Conservation (phyloP, 2,329 filamentous ascomycete species). For the Cladosporium sp. region DNA sequence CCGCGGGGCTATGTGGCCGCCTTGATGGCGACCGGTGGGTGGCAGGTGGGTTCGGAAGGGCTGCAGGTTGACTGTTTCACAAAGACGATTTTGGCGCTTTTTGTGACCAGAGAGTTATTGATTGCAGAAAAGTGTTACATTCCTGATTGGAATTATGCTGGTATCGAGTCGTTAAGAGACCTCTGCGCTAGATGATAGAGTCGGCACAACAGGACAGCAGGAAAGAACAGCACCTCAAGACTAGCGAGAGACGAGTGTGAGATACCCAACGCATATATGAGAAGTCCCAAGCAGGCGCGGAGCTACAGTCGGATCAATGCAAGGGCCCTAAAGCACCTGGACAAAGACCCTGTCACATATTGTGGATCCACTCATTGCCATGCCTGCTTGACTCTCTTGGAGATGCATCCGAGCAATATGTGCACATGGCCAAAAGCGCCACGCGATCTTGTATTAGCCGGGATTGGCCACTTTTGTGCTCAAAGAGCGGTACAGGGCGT, state of each 20-base stretch:
- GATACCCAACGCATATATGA: constrained; percentile 10
- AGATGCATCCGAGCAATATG: constrained; percentile 11
- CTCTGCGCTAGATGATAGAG: too few relatives aligned
- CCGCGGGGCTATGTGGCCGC: constrained; percentile 1
- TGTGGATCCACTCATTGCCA: constrained; percentile 7
- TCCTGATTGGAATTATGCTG: not conserved
- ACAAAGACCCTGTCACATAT: constrained; percentile 12
- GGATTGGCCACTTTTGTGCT: constrained; percentile 1
- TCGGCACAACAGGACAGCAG: not conserved
- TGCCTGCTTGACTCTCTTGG: constrained; percentile 3
- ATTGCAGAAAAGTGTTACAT: not conserved
- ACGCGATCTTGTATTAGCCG: constrained; percentile 1
- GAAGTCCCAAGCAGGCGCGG: constrained; percentile 12
- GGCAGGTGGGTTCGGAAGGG: not conserved
- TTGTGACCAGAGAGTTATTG: not conserved
- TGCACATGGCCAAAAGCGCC: constrained; percentile 10
- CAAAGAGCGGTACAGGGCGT: not conserved
- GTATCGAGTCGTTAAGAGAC: not conserved
- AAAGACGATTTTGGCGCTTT: not conserved
- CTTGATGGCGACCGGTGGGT: constrained; percentile 8
- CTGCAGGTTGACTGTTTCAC: constrained; percentile 5
- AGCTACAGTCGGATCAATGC: constrained; percentile 9
- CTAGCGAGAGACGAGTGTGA: constrained; percentile 1
- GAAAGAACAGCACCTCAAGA: not conserved
- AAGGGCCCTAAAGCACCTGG: constrained; percentile 11